phyloP scores from a whole-genome alignment of 1,284 basidiomycete species.

The Trichosporon faecale region DNA sequence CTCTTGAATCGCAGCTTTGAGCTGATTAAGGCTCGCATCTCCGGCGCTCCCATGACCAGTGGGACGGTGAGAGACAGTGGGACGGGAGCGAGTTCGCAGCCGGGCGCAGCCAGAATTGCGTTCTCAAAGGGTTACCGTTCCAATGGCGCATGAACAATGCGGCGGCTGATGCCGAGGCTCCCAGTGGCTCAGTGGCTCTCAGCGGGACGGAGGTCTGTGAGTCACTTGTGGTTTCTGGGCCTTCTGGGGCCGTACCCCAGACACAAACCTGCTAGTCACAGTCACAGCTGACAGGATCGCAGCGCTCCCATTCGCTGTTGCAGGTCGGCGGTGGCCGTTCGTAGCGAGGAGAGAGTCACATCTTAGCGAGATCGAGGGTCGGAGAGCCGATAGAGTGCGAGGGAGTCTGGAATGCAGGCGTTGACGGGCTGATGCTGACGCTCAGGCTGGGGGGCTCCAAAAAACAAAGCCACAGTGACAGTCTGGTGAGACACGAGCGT shows the following conservation, averaged over 20 bases:
- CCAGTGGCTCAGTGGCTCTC: not conserved
- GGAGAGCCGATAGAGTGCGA: not conserved
- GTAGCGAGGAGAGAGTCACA: not conserved
- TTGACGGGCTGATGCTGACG: too few species aligned
- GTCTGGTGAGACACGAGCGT: not conserved
- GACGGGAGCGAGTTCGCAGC: not conserved
- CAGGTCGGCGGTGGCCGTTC: not conserved
- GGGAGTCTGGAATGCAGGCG: not conserved
- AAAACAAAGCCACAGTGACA: not conserved
- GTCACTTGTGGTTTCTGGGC: not conserved
- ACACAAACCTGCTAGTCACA: not conserved
- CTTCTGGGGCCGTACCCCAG: not conserved
- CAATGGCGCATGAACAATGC: not conserved
- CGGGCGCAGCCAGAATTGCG: not conserved
- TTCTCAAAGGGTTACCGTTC: not conserved
- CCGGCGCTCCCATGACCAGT: too few species aligned
- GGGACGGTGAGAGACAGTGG: not conserved
- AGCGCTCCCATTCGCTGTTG: not conserved
- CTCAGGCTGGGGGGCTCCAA: not conserved
- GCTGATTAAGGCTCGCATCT: not conserved
- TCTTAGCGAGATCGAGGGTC: not conserved
- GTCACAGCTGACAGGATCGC: not conserved
- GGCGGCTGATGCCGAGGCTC: too few species aligned
- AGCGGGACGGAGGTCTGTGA: not conserved
- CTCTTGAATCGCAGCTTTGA: not conserved